phyloP scores from a whole-genome alignment of 2,329 filamentous ascomycete genomes.

The Hypoxylon rubiginosum region DNA sequence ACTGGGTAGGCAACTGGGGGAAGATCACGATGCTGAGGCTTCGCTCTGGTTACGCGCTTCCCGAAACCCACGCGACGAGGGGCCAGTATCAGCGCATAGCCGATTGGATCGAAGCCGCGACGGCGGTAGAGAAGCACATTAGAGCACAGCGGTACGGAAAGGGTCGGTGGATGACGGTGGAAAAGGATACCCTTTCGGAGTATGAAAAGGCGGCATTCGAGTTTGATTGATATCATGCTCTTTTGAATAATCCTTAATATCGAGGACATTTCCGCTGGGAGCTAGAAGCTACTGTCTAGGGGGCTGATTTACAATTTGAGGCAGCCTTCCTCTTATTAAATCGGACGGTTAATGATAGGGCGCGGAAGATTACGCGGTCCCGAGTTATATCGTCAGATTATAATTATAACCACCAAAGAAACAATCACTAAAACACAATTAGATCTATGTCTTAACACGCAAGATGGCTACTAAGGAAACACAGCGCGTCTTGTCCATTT shows the following conservation, averaged over 20 bases:
- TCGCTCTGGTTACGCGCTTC: slow-evolving; percentile 59
- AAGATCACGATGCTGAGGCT: slow-evolving; percentile 64
- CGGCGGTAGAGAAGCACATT: slow-evolving; percentile 63
- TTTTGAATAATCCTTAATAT: too few species aligned
- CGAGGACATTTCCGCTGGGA: neutral
- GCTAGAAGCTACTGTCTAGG: neutral
- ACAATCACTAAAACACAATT: neutral
- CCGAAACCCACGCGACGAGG: slow-evolving; percentile 51
- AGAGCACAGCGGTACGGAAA: slow-evolving; percentile 60
- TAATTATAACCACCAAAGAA: too few species aligned
- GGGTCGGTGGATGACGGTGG: slow-evolving; percentile 64
- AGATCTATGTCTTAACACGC: too few species aligned
- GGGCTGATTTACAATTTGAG: neutral
- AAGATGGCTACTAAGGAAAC: neutral
- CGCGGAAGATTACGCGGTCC: neutral
- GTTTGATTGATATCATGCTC: too few species aligned
- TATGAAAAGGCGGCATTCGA: slow-evolving; percentile 29
- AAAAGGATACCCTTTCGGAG: slow-evolving; percentile 55
- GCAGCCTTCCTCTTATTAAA: neutral
- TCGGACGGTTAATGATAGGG: neutral
- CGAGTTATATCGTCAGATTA: neutral
- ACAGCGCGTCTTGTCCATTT: neutral
- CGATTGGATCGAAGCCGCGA: slow-evolving; percentile 57
- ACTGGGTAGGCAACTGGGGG: slow-evolving; percentile 68
- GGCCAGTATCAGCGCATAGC: slow-evolving; percentile 53